Evolutionary conservation across 768 basidiomycete species (phyloP), one percentile per base, ranked within the genome.

Genomic region (Suillus plorans): DNA sequence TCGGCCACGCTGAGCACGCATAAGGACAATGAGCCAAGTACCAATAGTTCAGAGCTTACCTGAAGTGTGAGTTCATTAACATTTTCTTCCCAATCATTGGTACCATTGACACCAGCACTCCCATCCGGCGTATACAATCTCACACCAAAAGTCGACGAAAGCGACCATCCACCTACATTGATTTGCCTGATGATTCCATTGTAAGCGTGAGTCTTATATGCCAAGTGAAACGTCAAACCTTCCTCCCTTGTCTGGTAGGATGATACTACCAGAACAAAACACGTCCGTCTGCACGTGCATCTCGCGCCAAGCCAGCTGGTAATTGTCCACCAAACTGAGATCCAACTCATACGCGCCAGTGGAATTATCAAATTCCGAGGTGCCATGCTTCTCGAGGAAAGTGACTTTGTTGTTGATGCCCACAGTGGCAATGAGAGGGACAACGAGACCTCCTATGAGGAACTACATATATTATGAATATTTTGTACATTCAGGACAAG

Each of bases 341-440:
- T 92, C 91, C 31, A 94, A 79, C 67, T 94, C 92, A 67, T 91
- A 92, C 1, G 90, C 90, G 10, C 90, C 91, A 18, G 92, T 91
- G 5, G 88, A 82, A 73, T 91, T 91, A 4, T 71, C 64, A 63
- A 80, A 86, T 42, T 85, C 84, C 63, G 81, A 82, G 31, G 90
- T 91, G 10, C 90, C 89, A 4, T 62, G 77, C 73, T 93, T 94
- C 74, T 94, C 91, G 8, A 94, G 78, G 78, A 93, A 90, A 1
- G 87, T 84, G 57, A 93, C 87, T 71, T 93, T 94, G 80, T 89
- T 87, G 79, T 93, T 93, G 75, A 90, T 80, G 1, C 91, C 90
- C 39, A 94, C 78, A 0, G 91, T 92, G 4, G 89, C 86, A 44
- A 92, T 84, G 64, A 92, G 78, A 4, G 91, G 90, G 14, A 91